Base-by-base conservation (phyloP, 129 eudicot species). In the Arctium lappa region DNA sequence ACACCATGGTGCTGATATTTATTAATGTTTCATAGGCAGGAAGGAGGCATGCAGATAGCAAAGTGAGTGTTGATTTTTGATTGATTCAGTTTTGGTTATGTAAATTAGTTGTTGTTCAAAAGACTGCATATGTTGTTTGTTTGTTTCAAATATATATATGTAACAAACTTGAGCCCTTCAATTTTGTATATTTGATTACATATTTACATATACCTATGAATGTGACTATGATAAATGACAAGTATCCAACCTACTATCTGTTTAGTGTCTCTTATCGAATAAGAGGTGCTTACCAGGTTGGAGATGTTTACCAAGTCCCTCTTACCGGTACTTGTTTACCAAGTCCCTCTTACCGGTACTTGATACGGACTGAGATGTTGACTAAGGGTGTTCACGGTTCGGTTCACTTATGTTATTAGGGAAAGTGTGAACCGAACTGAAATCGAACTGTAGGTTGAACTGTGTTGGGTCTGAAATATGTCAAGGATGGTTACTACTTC, bases 21-120 rank as follows among this genome's bases (percentile, higher is more conserved):
- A 46, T 9, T 4, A 60, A 60, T 12, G 85, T 65, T 74, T 79
- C 73, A 66, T 42, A 63, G 76, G 74, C 75, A 79, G 84, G 7
- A 53, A 73, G 16, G 80, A 73, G 83, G 87, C 76, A 79, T 37
- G 11, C 72, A 79, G 87, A 74, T 79, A 79, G 77, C 34, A 79
- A 15, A 79, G 5, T 79, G 80, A 84, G 84, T 84, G 48, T 15
- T 84, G 77, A 34, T 18, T 66, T 60, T 42, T 77, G 68, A 60
- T 42, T 79, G 56, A 79, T 48, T 65, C 29, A 84, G 30, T 79
- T 79, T 84, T 84, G 87, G 80, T 73, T 65, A 48, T 84, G 84
- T 84, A 84, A 66, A 79, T 84, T 79, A 36, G 69, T 2, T 66
- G 73, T 84, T 73, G 63, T 76, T 83, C 60, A 53, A 18, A 22